Evolutionary conservation across 2,329 filamentous ascomycete genomes (phyloP).

Genomic region (Aspergillus melleus): DNA sequence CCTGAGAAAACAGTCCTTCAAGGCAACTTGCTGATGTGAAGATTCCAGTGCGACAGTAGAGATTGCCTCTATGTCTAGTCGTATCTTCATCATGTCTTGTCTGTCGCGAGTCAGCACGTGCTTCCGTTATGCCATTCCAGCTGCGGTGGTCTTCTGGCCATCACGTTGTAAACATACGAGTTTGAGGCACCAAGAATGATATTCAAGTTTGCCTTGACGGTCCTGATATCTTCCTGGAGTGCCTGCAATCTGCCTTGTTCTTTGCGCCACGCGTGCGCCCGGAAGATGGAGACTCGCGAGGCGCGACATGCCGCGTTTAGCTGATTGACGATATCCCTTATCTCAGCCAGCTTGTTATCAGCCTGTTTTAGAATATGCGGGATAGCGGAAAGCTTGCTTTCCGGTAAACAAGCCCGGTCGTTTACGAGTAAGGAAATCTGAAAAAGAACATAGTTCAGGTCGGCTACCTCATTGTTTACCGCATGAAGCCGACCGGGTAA

Average conservation of each 20-base stretch:
- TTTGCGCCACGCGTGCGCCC: conserved; percentile 2
- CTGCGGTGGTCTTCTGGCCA: background rate
- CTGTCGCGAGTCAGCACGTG: background rate
- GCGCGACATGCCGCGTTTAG: background rate
- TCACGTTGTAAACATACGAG: conserved; percentile 1
- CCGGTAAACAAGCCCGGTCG: background rate
- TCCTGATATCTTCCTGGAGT: conserved; percentile 3
- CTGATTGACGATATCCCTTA: conserved; percentile 1
- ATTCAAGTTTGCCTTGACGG: conserved; percentile 3
- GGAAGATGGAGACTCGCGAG: background rate
- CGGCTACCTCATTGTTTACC: conserved; percentile 4
- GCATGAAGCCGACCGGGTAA: background rate
- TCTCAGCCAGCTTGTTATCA: background rate
- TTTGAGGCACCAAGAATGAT: conserved; percentile 2
- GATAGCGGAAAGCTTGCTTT: background rate
- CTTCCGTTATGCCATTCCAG: no score
- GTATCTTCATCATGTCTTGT: background rate
- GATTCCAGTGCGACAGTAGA: background rate
- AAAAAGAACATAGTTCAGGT: background rate
- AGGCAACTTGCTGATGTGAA: background rate
- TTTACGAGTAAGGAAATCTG: background rate
- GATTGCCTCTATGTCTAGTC: conserved; percentile 1
- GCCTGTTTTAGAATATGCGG: conserved; percentile 3
- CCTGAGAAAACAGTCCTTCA: background rate
- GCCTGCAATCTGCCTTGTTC: conserved; percentile 1